Base-by-base conservation (phyloP, 2,329 filamentous ascomycete species). In the Ceratocystis harringtonii region DNA sequence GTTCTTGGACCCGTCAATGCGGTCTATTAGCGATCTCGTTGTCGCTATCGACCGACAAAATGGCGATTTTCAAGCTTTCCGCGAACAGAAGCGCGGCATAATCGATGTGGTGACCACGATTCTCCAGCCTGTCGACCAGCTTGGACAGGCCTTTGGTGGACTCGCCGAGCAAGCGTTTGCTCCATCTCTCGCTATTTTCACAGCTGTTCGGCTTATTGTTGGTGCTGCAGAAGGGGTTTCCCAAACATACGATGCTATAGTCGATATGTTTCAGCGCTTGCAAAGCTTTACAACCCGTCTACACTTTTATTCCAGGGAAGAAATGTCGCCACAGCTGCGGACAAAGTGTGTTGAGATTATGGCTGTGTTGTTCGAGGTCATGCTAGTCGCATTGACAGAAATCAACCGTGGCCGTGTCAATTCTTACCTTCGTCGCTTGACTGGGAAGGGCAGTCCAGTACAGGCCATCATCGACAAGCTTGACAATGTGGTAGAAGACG, bases 141-240 rank as follows among this genome's bases (percentile, higher is more conserved):
- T 78, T 17, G 77, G 77, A 0, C 72, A 74, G 32, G 71, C 76
- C 8, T 71, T 74, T 17, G 71, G 73, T 8, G 76, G 75, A 6
- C 73, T 72, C 0, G 73, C 74, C 1, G 69, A 71, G 12, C 74
- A 76, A 5, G 72, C 72, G 2, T 79, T 79, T 66, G 71, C 76
- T 1, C 76, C 78, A 0, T 73, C 75, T 2, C 72, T 76, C 60
- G 71, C 72, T 32, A 75, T 79, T 62, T 80, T 78, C 67, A 72
- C 74, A 6, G 78, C 78, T 6, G 76, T 77, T 1, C 69, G 74
- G 15, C 76, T 78, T 64, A 70, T 80, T 7, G 72, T 80, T 19
- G 73, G 73, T 43, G 77, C 78, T 7, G 78, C 78, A 1, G 74
- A 75, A 22, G 75, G 78, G 62, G 78, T 79, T 17, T 78, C 76